Conservation (phyloP, 805 yeast genomes). For the Candida lessepsii region DNA sequence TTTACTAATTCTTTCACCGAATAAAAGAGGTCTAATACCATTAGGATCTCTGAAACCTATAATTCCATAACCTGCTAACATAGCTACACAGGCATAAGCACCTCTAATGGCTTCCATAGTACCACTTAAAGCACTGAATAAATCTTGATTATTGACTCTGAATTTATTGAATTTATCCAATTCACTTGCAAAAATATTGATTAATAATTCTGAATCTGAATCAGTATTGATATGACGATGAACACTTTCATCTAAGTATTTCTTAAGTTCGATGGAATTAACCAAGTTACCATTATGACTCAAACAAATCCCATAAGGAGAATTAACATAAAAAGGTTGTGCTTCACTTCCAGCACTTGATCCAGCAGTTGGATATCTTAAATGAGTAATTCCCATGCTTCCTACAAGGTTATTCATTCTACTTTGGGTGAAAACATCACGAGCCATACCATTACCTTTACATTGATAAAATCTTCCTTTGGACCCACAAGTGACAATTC, state of each 20-base stretch:
- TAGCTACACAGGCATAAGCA: slow-evolving; percentile 94
- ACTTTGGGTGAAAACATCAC: slow-evolving; percentile 88
- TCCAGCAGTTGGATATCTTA: slow-evolving; percentile 97
- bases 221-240: slow-evolving; percentile 98
- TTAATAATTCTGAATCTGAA: slow-evolving; percentile 86
- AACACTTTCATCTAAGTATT: slow-evolving; percentile 85
- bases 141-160: slow-evolving; percentile 87
- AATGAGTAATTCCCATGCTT: slow-evolving; percentile 91
- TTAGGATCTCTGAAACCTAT: slow-evolving; percentile 97
- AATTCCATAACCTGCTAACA: slow-evolving; percentile 94
- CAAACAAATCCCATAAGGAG: slow-evolving; percentile 90
- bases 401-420: slow-evolving; percentile 82
- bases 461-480: slow-evolving; percentile 95
- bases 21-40: slow-evolving; percentile 88
- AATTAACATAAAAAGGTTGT: slow-evolving; percentile 96
- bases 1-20: slow-evolving; percentile 71
- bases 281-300: slow-evolving; percentile 95
- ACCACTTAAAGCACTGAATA: slow-evolving; percentile 81
- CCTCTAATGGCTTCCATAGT: slow-evolving; percentile 83
- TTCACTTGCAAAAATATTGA: slow-evolving; percentile 89
- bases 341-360: slow-evolving; percentile 95
- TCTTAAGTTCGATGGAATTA: slow-evolving; percentile 72
- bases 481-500: slow-evolving; percentile 92
- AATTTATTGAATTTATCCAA: slow-evolving; percentile 88
- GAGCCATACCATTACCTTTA: slow-evolving; percentile 98